Evolutionary conservation across 192 early-diverging fungal species (phyloP), one percentile per base, ranked within the genome.

Genomic region (Geranomyces michiganensis): DNA sequence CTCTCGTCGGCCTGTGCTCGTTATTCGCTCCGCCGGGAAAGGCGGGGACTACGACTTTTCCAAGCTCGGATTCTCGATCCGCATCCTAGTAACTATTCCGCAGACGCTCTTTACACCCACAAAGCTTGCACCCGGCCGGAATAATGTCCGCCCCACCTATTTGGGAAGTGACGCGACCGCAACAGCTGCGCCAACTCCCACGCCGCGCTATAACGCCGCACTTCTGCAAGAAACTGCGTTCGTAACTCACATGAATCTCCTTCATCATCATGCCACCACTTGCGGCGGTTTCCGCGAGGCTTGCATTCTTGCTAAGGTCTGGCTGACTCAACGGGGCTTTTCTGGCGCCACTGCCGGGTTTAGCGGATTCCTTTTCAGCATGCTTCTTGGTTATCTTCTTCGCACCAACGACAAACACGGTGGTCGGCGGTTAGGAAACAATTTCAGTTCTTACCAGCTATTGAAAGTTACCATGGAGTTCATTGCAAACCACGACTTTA

Each of bases 381-480:
- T 97, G 92, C 58, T 96, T n/a, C 88, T 96, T 81, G 92, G 83
- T 0, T 96, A 92, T 73, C 80, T 99, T 51, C 76, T 99, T 60
- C 76, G 90, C 58, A 78, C 82, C 21, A 51, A 75, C 56, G 87
- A 90, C 86, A 78, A 70, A 47, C 9, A 60, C 58, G 76, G 67
- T 13, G 46, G 67, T 32, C 67, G 64, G 19, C 88, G 85, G 59
- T 73, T 96, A 32, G 82, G 86, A 15, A 81, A 80, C 32, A 81
- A 84, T 15, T 93, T 91, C 80, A 92, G 86, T 74, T 89, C 92
- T 9, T 94, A 93, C 77, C 93, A 96, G 76, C 81, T 99, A 73
- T 81, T 96, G 59, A 88, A 89, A 48, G 90, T 94, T 46, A 88
- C 91, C 0, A 86, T 99, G 53, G 93, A 95, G 71, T 95, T 91